A percentile compares a stretch with the other conserved stretches of the same genome.
These are phyloP conservation scores for Saturnispora besseyi DNA, from an alignment of 805 yeast genomes.

Conservation along the genomic window DNA sequence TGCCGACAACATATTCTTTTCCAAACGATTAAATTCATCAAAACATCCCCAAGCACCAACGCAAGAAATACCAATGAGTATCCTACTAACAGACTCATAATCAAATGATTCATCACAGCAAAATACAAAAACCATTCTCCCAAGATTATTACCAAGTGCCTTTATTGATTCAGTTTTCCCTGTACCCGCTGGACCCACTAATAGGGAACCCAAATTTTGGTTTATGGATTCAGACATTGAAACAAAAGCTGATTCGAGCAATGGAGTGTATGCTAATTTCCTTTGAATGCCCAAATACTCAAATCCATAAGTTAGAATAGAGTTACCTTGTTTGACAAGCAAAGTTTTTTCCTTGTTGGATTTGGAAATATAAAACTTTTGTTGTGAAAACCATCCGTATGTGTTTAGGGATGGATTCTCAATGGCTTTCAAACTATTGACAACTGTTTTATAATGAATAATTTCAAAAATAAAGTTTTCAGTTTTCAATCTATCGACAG, in stretches of 20 bases:
- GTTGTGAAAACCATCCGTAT: conserved; percentile 44
- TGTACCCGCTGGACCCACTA: conserved; percentile 96
- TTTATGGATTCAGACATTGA: conserved; percentile 68
- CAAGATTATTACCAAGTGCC: conserved; percentile 71
- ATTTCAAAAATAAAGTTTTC: conserved; percentile 62
- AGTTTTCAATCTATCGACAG: conserved; percentile 33
- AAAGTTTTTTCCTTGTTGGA: conserved; percentile 25
- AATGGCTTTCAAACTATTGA: conserved; percentile 4
- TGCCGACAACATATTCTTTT: conserved; percentile 65
- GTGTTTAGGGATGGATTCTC: background rate
- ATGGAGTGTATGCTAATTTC: conserved; percentile 67
- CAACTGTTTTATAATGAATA: conserved; percentile 46
- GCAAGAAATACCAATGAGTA: conserved; percentile 68
- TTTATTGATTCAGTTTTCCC: conserved; percentile 92
- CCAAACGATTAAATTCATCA: conserved; percentile 86
- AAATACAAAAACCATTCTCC: conserved; percentile 75
- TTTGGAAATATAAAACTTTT: conserved; percentile 36
- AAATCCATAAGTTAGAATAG: conserved; percentile 56
- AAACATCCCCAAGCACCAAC: conserved; percentile 95
- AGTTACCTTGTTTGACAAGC: conserved; percentile 42
- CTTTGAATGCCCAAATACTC: conserved; percentile 75
- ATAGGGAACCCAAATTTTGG: conserved; percentile 76
- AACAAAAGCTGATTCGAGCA: conserved; percentile 53
- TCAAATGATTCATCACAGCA: conserved; percentile 90
- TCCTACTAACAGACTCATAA: conserved; percentile 65